Evolutionary conservation across 1,139 yeast species (phyloP), one percentile per base, ranked within the genome.

Genomic region (Saccharomycopsis hybrid): DNA sequence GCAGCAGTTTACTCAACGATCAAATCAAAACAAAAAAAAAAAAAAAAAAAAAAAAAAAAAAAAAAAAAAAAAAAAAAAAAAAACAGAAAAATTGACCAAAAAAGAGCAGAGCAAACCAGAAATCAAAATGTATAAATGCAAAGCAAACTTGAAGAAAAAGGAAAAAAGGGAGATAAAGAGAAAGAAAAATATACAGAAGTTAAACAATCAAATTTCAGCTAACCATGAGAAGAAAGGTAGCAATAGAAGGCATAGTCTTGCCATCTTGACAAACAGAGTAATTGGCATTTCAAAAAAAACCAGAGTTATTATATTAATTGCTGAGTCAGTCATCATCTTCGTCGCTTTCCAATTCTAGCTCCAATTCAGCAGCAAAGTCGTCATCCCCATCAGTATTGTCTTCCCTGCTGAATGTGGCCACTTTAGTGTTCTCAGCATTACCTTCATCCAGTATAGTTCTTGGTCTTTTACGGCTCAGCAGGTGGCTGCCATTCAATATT

Each of bases 311-410:
- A n/a, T n/a, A n/a, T n/a, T n/a, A n/a, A n/a, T n/a, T n/a, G n/a
- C n/a, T n/a, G n/a, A n/a, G n/a, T n/a, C 28, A 13, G 11, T 13
- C 30, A 33, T 35, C 40, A 37, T 41, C 45, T n/a, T 30, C 36
- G 9, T 46, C 52, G 32, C 49, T 44, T 5, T 45, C 51, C 24
- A 49, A 27, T 38, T 49, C 52, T 35, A 31, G 13, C 30, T 46
- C 49, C 39, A 46, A 38, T 27, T 49, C 45, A 4, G 28, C 45
- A 7, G 45, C 45, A 41, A 46, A 41, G 13, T 46, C 45, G 31
- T 46, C 49, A 31, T 46, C 44, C 8, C 41, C 49, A 5, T 41
- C 36, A 5, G 24, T 5, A 9, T 41, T 35, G 11, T 29, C 39
- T 5, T 5, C 9, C 9, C 33, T 9, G 33, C 8, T 31, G 5